Evolutionary conservation across 1,139 yeast species (phyloP).

Genomic region (Protomyces inundatus): DNA sequence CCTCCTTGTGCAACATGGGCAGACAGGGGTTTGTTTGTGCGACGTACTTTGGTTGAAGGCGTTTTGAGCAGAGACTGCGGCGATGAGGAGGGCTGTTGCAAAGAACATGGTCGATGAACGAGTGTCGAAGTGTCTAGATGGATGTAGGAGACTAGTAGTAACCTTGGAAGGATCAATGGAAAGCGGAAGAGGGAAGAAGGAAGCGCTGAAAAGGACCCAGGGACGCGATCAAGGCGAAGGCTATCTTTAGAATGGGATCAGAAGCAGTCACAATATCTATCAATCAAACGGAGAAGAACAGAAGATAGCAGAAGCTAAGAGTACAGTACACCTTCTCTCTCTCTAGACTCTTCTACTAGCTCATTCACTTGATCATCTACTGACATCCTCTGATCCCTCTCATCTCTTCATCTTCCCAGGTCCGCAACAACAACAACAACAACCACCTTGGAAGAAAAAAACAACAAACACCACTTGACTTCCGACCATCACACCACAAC

Average conservation of each 20-base stretch:
- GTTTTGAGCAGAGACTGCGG: constrained; percentile 15
- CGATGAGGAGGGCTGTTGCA: neutral
- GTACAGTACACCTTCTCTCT: neutral
- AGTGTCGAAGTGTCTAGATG: neutral
- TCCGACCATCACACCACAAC: neutral
- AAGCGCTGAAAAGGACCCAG: too few relatives aligned
- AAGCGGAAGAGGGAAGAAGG: neutral
- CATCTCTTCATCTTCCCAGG: neutral
- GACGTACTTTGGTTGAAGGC: constrained; percentile 12
- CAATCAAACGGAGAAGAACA: too few relatives aligned
- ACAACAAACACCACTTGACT: neutral
- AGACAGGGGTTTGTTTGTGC: neutral
- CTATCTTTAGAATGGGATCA: too few relatives aligned
- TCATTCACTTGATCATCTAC: too few relatives aligned
- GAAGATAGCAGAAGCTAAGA: too few relatives aligned
- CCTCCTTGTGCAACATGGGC: neutral
- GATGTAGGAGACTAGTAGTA: neutral
- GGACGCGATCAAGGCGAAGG: too few relatives aligned
- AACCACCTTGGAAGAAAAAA: neutral
- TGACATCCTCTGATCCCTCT: neutral
- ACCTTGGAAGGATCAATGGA: neutral
- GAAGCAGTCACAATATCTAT: neutral
- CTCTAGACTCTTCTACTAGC: neutral
- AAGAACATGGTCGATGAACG: constrained; percentile 12
- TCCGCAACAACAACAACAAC: neutral